Conservation (phyloP, 495 filamentous ascomycete genomes). For the Thozetella sp. region DNA sequence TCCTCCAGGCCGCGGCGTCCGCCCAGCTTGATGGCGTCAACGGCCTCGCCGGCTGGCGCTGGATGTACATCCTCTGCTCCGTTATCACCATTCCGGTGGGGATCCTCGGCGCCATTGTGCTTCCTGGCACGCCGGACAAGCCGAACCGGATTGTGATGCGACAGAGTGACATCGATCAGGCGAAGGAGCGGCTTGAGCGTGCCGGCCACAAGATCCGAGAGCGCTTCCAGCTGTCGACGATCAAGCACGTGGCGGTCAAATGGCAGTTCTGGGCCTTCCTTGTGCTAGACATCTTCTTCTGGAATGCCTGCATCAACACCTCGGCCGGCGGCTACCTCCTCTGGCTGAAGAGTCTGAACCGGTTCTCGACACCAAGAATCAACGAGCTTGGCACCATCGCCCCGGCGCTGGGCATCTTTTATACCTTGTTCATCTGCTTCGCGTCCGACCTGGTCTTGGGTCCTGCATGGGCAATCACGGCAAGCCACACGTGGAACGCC, state of each 20-base stretch:
- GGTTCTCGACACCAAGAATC: constrained; percentile 22
- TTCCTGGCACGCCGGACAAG: constrained; percentile 43
- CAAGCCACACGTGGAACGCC: constrained; percentile 24
- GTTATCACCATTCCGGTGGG: constrained; percentile 53
- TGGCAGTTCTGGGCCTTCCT: constrained; percentile 39
- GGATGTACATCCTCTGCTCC: constrained; percentile 57
- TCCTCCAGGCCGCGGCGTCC: constrained; percentile 49
- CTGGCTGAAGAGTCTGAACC: constrained; percentile 33
- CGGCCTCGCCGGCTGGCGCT: constrained; percentile 50
- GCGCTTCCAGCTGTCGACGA: constrained; percentile 23
- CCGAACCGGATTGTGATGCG: constrained; percentile 42
- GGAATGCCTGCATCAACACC: constrained; percentile 40
- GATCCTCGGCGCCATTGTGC: constrained; percentile 40
- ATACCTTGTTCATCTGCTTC: constrained; percentile 45
- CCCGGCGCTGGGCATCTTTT: constrained; percentile 45
- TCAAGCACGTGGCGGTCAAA: constrained; percentile 28
- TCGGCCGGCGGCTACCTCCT: constrained; percentile 39
- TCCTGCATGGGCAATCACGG: constrained; percentile 36
- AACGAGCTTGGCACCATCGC: constrained; percentile 32
- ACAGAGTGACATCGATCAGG: constrained; percentile 35
- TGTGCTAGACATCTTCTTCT: constrained; percentile 49
- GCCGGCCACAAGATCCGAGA: constrained; percentile 30
- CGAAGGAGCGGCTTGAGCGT: constrained; percentile 30
- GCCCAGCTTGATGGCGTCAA: constrained; percentile 41
- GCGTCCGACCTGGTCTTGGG: constrained; percentile 40